These are phyloP conservation scores for Colletotrichum brevisporum DNA, from an alignment of 2,329 filamentous ascomycete species.

Conservation along the genomic window DNA sequence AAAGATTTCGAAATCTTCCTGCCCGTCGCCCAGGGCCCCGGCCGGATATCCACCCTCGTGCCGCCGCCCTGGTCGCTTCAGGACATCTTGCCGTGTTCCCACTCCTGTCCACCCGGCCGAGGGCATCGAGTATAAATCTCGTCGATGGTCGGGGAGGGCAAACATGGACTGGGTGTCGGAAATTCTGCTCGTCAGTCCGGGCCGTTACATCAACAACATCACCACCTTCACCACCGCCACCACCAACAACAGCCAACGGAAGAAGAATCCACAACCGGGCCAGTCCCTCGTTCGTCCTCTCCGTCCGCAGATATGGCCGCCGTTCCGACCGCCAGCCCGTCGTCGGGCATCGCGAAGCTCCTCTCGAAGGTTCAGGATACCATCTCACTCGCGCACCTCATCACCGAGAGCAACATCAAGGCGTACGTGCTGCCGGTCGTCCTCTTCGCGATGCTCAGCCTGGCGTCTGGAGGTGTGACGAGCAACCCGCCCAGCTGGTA, in stretches of 20 bases:
- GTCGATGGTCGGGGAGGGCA: background rate
- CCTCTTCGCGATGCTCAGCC: constrained; percentile 11
- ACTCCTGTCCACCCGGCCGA: background rate
- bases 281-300: too few species aligned
- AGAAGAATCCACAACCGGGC: background rate
- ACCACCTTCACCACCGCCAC: background rate
- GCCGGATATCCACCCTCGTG: background rate
- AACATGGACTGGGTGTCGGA: background rate
- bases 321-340: background rate
- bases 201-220: background rate
- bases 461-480: constrained; percentile 10
- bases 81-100: background rate
- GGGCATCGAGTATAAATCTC: background rate
- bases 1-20: too few species aligned
- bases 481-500: constrained; percentile 2
- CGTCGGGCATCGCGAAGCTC: constrained; percentile 5
- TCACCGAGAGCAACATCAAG: constrained; percentile 17
- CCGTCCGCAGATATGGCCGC: background rate
- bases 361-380: constrained; percentile 8
- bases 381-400: constrained; percentile 1
- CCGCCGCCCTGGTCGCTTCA: background rate
- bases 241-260: background rate
- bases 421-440: constrained; percentile 14
- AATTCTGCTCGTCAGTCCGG: background rate
- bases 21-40: background rate